Conservation (phyloP, 768 basidiomycete genomes). For the Pleurotus citrinopileatus region DNA sequence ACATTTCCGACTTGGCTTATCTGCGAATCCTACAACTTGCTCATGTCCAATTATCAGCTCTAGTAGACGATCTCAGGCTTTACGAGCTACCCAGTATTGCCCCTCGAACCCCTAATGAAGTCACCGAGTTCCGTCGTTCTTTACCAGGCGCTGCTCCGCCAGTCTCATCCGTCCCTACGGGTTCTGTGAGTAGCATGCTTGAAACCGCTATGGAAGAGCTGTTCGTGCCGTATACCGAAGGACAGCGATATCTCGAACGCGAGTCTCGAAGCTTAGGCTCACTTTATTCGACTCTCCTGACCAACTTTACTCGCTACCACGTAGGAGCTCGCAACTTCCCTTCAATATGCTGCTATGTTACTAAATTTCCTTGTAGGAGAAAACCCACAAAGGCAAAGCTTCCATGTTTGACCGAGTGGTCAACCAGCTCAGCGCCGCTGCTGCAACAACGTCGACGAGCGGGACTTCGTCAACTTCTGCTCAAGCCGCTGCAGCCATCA, state of each 20-base stretch:
- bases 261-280: conserved; percentile 83
- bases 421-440: conserved; percentile 79
- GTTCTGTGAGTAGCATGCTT: conserved; percentile 80
- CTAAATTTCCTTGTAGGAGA: conserved; percentile 37
- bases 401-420: conserved; percentile 91
- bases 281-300: conserved; percentile 71
- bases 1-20: conserved; percentile 85
- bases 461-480: conserved; percentile 69
- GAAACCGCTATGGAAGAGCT: conserved; percentile 95
- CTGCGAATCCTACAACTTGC: conserved; percentile 88
- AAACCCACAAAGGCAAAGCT: conserved; percentile 64
- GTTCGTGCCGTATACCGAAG: conserved; percentile 92
- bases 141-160: conserved; percentile 44
- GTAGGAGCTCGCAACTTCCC: conserved; percentile 40
- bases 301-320: conserved; percentile 84
- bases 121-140: conserved; percentile 56
- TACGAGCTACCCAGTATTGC: conserved; percentile 78
- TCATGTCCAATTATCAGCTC: conserved; percentile 69
- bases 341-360: neutral
- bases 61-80: conserved; percentile 89
- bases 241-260: conserved; percentile 85
- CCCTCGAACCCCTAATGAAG: conserved; percentile 63
- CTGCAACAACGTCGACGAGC: conserved; percentile 58
- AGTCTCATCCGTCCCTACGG: conserved; percentile 42
- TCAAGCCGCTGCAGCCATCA: conserved; percentile 83